A percentile compares a stretch with the other conserved stretches of the same genome.
These are phyloP conservation scores for Aristolochia fimbriata DNA, from an alignment of 164 flowering plant species.

Conservation along the genomic window DNA sequence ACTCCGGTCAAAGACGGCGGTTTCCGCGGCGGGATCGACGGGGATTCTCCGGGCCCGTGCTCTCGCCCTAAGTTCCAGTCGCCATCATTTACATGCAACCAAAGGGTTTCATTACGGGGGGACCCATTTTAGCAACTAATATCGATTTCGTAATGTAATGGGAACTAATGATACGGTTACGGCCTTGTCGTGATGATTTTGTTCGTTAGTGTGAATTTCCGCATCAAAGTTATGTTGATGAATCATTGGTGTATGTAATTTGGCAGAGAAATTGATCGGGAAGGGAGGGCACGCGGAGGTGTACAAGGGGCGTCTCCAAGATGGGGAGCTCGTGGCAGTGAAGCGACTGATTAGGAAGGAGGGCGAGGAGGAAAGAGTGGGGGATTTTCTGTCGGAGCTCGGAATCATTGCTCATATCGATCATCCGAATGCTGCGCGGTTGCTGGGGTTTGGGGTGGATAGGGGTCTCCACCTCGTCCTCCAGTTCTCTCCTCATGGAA, in stretches of 20 bases:
- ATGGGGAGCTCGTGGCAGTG: conserved; percentile 77
- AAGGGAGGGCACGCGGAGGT: conserved; percentile 93
- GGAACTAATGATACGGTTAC: not conserved
- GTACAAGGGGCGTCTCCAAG: conserved; percentile 59
- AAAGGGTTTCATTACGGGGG: not conserved
- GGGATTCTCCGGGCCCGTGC: too few relatives aligned
- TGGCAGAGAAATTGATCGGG: conserved; percentile 70
- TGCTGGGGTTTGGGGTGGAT: conserved; percentile 72
- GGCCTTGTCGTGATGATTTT: not conserved
- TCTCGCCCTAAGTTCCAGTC: too few relatives aligned
- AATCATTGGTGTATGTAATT: not conserved
- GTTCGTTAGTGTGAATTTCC: not conserved
- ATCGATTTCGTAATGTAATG: not conserved
- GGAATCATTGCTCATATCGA: conserved; percentile 89
- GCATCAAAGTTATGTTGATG: not conserved
- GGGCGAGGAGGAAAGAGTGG: conserved; percentile 45
- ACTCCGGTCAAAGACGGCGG: not conserved
- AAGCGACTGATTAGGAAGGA: conserved; percentile 55
- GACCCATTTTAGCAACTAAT: not conserved
- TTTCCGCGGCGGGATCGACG: not conserved
- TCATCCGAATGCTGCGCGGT: conserved; percentile 73
- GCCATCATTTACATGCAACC: not conserved
- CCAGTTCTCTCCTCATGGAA: conserved; percentile 66
- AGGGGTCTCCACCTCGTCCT: conserved; percentile 79
- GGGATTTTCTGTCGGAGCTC: conserved; percentile 85